Evolutionary conservation across 108 stramenopile species (phyloP).

Genomic region (Skeletonema tropicum): DNA sequence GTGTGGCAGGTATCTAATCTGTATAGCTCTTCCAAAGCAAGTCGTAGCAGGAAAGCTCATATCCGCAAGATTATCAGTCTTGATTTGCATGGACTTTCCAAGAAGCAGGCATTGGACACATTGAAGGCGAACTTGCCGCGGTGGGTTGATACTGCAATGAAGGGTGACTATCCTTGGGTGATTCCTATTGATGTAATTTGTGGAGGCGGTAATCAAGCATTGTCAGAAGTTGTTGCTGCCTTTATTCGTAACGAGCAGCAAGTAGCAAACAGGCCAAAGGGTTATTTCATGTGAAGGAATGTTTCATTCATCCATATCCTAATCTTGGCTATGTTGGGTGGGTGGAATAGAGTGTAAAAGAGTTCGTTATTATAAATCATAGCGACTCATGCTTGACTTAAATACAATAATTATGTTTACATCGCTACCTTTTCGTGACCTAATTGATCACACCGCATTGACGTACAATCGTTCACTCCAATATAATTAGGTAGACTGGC

Average conservation of each 20-base stretch:
- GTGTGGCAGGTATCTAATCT: neutral
- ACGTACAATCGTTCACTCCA: neutral
- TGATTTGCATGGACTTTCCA: slow-evolving; percentile 5
- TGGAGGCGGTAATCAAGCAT: no score
- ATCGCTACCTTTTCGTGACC: no score
- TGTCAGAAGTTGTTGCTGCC: neutral
- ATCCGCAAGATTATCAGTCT: neutral
- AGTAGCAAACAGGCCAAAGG: neutral
- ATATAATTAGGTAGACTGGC: slow-evolving; percentile 64
- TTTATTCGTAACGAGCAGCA: neutral
- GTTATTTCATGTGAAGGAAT: neutral
- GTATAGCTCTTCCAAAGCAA: neutral
- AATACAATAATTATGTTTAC: neutral
- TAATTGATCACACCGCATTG: no score
- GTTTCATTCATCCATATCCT: no score
- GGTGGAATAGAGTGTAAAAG: no score
- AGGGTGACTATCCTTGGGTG: neutral
- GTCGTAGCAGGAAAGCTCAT: neutral
- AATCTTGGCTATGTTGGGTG: neutral
- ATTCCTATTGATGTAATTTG: neutral
- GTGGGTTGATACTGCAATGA: neutral
- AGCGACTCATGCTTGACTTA: neutral
- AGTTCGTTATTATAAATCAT: no score
- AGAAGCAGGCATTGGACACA: neutral
- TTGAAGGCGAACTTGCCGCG: neutral